Evolutionary conservation across 345 rosid species (phyloP).

Genomic region (Gossypioides kirkii): DNA sequence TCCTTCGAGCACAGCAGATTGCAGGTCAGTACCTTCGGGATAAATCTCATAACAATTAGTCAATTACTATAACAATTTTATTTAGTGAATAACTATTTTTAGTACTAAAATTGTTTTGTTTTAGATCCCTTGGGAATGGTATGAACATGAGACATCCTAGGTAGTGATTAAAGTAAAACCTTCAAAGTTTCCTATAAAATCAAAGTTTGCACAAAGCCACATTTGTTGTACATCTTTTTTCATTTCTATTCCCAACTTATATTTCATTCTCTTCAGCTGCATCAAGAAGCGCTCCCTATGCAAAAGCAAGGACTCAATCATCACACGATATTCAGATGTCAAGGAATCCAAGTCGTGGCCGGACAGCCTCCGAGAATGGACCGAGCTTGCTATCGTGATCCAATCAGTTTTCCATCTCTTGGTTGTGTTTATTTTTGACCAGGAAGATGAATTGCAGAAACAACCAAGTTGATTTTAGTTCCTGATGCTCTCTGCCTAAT

Average conservation of each 20-base stretch:
- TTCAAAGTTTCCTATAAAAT: no score
- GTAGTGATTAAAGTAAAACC: no score
- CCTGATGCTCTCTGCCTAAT: neutral
- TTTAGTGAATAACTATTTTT: neutral
- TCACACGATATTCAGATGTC: slow-evolving; percentile 82
- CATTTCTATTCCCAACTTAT: neutral
- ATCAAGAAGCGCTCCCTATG: slow-evolving; percentile 88
- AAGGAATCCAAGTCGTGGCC: slow-evolving; percentile 58
- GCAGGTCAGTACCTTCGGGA: slow-evolving; percentile 49
- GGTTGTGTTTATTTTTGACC: neutral
- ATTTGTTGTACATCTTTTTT: neutral
- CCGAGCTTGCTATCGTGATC: slow-evolving; percentile 63
- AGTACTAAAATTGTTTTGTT: neutral
- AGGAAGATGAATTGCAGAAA: neutral
- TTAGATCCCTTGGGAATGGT: neutral
- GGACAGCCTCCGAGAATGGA: slow-evolving; percentile 78
- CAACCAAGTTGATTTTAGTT: neutral
- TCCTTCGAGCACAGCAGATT: slow-evolving; percentile 74
- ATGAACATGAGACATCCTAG: neutral
- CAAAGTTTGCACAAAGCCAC: neutral
- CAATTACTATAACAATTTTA: neutral
- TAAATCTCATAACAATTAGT: neutral
- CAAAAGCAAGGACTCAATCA: slow-evolving; percentile 79
- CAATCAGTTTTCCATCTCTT: slow-evolving; percentile 4
- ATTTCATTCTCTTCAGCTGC: slow-evolving; percentile 34